These are phyloP conservation scores for Trichosporon sp. DNA, from an alignment of 1,284 basidiomycete genomes.

Conservation along the genomic window DNA sequence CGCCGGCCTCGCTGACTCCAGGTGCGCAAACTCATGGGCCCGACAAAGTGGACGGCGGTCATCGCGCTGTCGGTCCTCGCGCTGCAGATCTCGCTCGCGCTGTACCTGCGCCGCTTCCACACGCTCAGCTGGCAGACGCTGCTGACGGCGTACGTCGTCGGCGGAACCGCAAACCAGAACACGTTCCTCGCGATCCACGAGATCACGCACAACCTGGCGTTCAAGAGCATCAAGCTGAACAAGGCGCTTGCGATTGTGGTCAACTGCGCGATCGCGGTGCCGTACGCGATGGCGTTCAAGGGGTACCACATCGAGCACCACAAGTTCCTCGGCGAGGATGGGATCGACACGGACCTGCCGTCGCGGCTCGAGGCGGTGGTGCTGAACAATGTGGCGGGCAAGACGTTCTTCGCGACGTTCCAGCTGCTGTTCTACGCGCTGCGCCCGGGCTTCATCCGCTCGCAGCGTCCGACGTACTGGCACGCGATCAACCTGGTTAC, in stretches of 20 bases:
- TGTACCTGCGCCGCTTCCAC: slow-evolving; percentile 61
- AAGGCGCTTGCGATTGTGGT: slow-evolving; percentile 83
- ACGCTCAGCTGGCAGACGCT: slow-evolving; percentile 71
- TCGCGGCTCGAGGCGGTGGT: slow-evolving; percentile 76
- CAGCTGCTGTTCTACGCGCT: slow-evolving; percentile 98
- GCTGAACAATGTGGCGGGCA: slow-evolving; percentile 92
- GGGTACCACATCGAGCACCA: slow-evolving; percentile 94
- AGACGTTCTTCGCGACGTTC: slow-evolving; percentile 98
- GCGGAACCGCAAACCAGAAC: slow-evolving; percentile 95
- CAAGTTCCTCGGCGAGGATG: slow-evolving; percentile 87
- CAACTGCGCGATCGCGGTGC: slow-evolving; percentile 88
- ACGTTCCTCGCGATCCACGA: slow-evolving; percentile 97
- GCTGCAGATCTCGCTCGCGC: slow-evolving; percentile 67
- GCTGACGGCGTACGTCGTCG: slow-evolving; percentile 74
- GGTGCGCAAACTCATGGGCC: slow-evolving; percentile 92
- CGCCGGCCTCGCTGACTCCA: slow-evolving; percentile 39
- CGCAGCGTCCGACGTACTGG: slow-evolving; percentile 76
- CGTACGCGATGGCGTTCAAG: slow-evolving; percentile 95
- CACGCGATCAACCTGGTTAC: slow-evolving; percentile 70
- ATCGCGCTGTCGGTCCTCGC: slow-evolving; percentile 73
- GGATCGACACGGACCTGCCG: slow-evolving; percentile 86
- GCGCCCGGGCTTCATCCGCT: slow-evolving; percentile 87
- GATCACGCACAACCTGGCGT: slow-evolving; percentile 96
- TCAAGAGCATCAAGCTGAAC: slow-evolving; percentile 76
- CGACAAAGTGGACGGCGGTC: slow-evolving; percentile 85